phyloP scores from a whole-genome alignment of 352 stramenopile genomes.

The Phytophthora litchii region DNA sequence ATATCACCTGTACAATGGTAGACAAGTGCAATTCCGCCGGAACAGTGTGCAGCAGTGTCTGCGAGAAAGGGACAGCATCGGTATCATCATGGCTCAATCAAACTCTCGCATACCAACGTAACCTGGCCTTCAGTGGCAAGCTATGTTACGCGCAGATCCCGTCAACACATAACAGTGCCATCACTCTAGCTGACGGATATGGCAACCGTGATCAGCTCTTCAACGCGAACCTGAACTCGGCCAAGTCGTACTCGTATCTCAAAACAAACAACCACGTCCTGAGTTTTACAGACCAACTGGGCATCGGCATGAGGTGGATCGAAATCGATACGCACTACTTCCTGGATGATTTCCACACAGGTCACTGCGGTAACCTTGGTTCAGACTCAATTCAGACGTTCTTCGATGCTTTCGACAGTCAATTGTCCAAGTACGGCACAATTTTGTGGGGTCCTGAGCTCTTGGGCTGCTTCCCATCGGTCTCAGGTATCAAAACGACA shows the following conservation, averaged over 20 bases:
- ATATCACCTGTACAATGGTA: slow-evolving; percentile 39
- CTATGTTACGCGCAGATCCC: slow-evolving; percentile 57
- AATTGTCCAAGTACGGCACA: slow-evolving; percentile 49
- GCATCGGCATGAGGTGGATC: slow-evolving; percentile 59
- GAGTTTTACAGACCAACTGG: slow-evolving; percentile 60
- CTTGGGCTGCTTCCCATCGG: slow-evolving; percentile 64
- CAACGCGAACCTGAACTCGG: slow-evolving; percentile 47
- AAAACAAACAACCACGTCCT: slow-evolving; percentile 77
- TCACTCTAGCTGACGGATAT: slow-evolving; percentile 58
- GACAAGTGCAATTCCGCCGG: slow-evolving; percentile 46
- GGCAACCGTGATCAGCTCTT: slow-evolving; percentile 67
- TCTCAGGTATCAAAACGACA: slow-evolving; percentile 57
- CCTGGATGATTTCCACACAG: slow-evolving; percentile 57
- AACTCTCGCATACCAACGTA: slow-evolving; percentile 52
- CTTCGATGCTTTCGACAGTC: slow-evolving; percentile 42
- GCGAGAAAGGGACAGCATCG: slow-evolving; percentile 41
- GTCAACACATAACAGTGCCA: slow-evolving; percentile 67
- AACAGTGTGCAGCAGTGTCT: slow-evolving; percentile 52
- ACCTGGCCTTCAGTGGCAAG: slow-evolving; percentile 41
- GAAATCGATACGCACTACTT: slow-evolving; percentile 78
- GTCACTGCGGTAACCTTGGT: slow-evolving; percentile 58
- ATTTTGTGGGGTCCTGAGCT: slow-evolving; percentile 54
- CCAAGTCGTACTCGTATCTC: slow-evolving; percentile 55
- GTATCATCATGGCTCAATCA: slow-evolving; percentile 47
- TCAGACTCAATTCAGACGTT: slow-evolving; percentile 43